phyloP scores from a whole-genome alignment of 192 early-diverging fungal species.

The Phycomyces nitens region DNA sequence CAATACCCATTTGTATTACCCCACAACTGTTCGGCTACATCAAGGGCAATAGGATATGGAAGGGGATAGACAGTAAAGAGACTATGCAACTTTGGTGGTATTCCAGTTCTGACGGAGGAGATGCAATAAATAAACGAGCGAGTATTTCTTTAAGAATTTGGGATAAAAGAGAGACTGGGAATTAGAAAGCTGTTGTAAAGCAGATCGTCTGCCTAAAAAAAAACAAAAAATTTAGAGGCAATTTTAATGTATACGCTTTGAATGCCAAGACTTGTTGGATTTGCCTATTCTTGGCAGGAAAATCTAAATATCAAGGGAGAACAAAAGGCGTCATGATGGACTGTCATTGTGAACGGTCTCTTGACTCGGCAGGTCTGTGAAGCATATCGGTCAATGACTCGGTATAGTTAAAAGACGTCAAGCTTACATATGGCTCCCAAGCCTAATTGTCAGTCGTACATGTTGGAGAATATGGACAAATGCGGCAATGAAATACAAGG shows the following conservation, averaged over 20 bases:
- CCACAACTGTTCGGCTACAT: too few species aligned
- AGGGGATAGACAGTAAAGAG: too few species aligned
- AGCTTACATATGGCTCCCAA: not conserved
- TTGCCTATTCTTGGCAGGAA: not conserved
- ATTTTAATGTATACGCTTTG: not conserved
- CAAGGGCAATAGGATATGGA: too few species aligned
- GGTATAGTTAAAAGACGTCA: constrained; percentile 1
- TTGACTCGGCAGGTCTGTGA: not conserved
- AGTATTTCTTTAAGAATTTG: too few species aligned
- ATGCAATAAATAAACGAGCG: too few species aligned
- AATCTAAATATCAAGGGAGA: not conserved
- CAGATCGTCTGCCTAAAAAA: too few species aligned
- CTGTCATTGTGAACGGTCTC: not conserved
- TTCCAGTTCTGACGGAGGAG: too few species aligned
- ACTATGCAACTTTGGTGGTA: too few species aligned
- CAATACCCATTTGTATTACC: too few species aligned
- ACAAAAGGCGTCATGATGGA: not conserved
- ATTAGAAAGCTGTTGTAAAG: too few species aligned
- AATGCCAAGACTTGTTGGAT: not conserved
- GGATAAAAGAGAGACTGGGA: too few species aligned
- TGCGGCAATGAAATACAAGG: not conserved
- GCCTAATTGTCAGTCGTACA: not conserved
- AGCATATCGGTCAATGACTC: not conserved
- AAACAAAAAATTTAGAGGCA: too few species aligned
- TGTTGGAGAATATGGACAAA: not conserved